Base-by-base conservation (phyloP, 2,329 filamentous ascomycete species). In the Uncinocarpus reesii region DNA sequence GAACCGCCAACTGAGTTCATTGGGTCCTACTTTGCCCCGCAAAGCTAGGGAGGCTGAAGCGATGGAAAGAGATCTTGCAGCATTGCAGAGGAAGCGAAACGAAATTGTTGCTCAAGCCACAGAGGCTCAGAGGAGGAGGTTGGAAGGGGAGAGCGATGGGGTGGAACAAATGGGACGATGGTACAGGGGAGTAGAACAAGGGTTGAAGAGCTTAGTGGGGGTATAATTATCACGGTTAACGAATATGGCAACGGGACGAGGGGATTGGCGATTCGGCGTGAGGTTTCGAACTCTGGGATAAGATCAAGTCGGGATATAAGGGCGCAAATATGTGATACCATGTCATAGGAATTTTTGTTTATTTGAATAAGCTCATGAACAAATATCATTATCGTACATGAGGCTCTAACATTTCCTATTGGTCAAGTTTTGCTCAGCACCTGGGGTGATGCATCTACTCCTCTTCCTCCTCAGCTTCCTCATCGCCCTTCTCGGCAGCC, bases 401-500 rank as follows among this genome's bases (percentile, higher is more conserved):
- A 42, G 24, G 37, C 37, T 46, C 21, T 16, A n/a, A 28, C 34
- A 41, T 48, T 41, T 24, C 36, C 28, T 34, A 32, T 24, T n/a
- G 18, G 35, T 13, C 7, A 36, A 42, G 34, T 48, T 26, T 32
- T 38, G 38, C 26, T 31, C 2, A 7, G 13, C 28, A 28, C 26
- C 61, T 11, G 18, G 26, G 29, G 36, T 20, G 24, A 66, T 62
- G 56, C 55, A 66, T 71, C 61, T 73, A 73, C 70, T 94, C 88
- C 63, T 93, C 88, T 70, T 94, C 90, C 65, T 86, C 89, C 62
- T 80, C 90, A 52, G 64, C 60, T 36, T 62, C 66, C 31, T 58
- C 68, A 38, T 66, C 68, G 42, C 71, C 70, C 72, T 83, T 83
- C 77, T 93, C 87, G 55, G 88, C 87, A 62, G 92, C 86, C 79